Evolutionary conservation across 345 rosid species (phyloP).

Genomic region (Acer negundo): DNA sequence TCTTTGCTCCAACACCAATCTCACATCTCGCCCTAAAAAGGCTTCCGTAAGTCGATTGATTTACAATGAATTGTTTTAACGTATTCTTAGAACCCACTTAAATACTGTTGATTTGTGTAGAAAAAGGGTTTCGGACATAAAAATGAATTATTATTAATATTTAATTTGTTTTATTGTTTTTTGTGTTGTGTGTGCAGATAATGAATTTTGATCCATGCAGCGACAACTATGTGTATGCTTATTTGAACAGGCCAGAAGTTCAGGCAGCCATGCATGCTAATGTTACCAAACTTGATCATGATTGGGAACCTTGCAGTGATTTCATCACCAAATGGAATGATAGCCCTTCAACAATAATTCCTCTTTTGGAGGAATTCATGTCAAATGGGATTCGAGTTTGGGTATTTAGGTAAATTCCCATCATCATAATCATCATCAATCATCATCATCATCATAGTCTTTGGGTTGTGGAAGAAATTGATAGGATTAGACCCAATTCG

Average conservation of each 20-base stretch:
- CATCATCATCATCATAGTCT: neutral
- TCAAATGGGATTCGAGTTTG: slow-evolving; percentile 59
- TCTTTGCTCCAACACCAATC: slow-evolving; percentile 44
- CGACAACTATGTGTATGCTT: slow-evolving; percentile 59
- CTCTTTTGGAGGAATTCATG: slow-evolving; percentile 58
- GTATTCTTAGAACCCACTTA: no score
- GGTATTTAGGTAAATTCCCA: slow-evolving; percentile 57
- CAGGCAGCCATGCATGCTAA: slow-evolving; percentile 84
- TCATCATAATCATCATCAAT: neutral
- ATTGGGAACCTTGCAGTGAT: slow-evolving; percentile 78
- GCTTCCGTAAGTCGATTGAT: slow-evolving; percentile 37
- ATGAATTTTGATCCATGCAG: slow-evolving; percentile 66
- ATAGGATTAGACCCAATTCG: no score
- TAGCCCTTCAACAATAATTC: slow-evolving; percentile 71
- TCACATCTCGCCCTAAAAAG: slow-evolving; percentile 55
- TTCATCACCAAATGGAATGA: slow-evolving; percentile 56
- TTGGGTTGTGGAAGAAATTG: no score
- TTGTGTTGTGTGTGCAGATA: slow-evolving; percentile 32
- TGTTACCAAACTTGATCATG: slow-evolving; percentile 59
- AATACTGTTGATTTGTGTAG: no score
- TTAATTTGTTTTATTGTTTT: neutral
- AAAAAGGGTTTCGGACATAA: no score
- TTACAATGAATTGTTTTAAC: no score
- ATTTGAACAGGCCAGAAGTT: slow-evolving; percentile 72
- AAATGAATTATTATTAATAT: no score